Conservation (phyloP, 148 eudicot species). For the Beta vulgaris region DNA sequence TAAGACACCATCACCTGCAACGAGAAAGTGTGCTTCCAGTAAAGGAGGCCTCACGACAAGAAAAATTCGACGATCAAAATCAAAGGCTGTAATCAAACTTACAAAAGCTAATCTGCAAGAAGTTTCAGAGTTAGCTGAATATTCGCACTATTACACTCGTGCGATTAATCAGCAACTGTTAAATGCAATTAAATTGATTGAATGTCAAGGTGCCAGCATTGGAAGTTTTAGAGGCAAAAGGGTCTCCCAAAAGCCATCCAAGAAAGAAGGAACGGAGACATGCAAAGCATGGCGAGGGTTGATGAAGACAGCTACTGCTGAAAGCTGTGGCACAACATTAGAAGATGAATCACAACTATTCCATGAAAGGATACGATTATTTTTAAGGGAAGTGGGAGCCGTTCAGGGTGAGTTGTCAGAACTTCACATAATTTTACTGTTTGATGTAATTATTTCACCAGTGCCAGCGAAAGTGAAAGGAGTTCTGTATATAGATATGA, state of each 20-base stretch:
- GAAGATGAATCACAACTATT: neutral
- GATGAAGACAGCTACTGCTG: constrained; percentile 2
- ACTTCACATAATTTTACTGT: neutral
- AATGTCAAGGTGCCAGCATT: neutral
- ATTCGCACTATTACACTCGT: constrained; percentile 24
- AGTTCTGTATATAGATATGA: too few relatives aligned
- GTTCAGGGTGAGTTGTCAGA: constrained; percentile 19
- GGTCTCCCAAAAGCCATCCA: neutral
- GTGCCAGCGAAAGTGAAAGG: too few relatives aligned
- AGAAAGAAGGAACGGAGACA: neutral
- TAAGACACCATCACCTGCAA: constrained; percentile 13
- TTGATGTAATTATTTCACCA: neutral
- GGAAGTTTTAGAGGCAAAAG: neutral
- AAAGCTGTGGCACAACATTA: neutral
- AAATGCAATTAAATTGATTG: neutral
- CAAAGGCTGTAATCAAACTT: neutral
- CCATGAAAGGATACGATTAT: neutral
- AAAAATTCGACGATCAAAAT: neutral
- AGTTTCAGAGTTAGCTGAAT: neutral
- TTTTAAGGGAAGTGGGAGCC: constrained; percentile 11
- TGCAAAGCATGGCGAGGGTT: constrained; percentile 11
- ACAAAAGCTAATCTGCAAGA: neutral
- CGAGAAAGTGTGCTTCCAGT: neutral
- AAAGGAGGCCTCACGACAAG: neutral
- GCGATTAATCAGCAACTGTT: neutral